Conservation (phyloP, 2,329 filamentous ascomycete species). For the Sclerotinia glacialis region DNA sequence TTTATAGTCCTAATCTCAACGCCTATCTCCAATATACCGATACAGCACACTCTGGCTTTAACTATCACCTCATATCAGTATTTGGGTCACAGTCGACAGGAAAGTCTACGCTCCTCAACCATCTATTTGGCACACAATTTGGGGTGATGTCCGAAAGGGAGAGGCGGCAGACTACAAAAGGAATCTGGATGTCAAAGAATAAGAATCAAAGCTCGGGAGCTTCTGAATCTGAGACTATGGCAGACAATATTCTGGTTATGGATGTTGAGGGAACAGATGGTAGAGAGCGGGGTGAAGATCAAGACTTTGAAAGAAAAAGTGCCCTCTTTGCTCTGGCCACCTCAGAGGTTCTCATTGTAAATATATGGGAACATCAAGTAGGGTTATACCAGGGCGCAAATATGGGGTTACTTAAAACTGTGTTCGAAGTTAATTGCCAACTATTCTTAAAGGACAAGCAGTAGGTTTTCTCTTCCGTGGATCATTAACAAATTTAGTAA, state of each 20-base stretch:
- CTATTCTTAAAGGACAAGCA: conserved; percentile 94
- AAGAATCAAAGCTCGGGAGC: conserved; percentile 58
- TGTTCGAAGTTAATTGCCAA: conserved; percentile 97
- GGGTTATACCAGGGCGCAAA: conserved; percentile 97
- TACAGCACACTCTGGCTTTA: conserved; percentile 88
- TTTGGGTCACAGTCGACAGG: conserved; percentile 98
- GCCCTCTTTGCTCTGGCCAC: conserved; percentile 95
- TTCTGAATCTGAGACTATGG: conserved; percentile 62
- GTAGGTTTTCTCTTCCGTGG: conserved; percentile 49
- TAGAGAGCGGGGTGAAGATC: conserved; percentile 92
- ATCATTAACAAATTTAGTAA: conserved; percentile 27
- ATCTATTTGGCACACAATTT: conserved; percentile 93
- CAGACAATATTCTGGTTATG: conserved; percentile 98
- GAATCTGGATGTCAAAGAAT: conserved; percentile 99
- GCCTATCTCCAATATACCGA: conserved; percentile 78
- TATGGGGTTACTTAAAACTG: conserved; percentile 97
- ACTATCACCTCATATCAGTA: conserved; percentile 98
- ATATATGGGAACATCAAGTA: conserved; percentile 99
- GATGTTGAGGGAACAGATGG: conserved; percentile 98
- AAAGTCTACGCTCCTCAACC: conserved; percentile 94
- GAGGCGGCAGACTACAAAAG: conserved; percentile 94
- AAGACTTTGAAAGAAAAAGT: conserved; percentile 98
- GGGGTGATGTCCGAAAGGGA: conserved; percentile 97
- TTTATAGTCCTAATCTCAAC: conserved; percentile 66
- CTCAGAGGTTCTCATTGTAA: conserved; percentile 96